Conservation (phyloP, 1,284 basidiomycete species). For the Abortiporus biennis region DNA sequence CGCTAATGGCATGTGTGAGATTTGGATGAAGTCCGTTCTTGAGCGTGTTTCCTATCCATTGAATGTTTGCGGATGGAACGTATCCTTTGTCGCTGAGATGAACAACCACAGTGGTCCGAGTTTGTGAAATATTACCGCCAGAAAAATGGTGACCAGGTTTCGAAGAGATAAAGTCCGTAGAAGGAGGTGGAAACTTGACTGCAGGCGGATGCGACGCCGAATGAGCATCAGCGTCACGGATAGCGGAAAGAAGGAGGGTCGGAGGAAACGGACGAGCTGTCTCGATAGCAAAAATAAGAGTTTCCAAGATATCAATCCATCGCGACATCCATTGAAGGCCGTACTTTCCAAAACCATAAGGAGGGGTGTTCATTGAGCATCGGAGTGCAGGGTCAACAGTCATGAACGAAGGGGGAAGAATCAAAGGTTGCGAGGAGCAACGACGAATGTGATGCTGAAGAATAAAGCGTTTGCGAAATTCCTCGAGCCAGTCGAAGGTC, state of each 20-base stretch:
- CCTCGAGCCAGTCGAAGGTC: constrained; percentile 15
- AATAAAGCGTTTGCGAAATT: constrained; percentile 15
- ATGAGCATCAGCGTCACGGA: not conserved
- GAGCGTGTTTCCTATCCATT: constrained; percentile 20
- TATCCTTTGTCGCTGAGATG: too few species aligned
- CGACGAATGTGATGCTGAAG: constrained; percentile 9
- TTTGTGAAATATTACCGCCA: too few species aligned
- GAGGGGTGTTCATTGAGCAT: not conserved
- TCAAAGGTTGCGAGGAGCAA: not conserved
- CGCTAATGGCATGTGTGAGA: constrained; percentile 15
- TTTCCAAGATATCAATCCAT: constrained; percentile 7
- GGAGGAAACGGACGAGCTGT: constrained; percentile 16
- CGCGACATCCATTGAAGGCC: constrained; percentile 2
- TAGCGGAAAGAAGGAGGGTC: not conserved
- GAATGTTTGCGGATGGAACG: constrained; percentile 18
- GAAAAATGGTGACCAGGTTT: not conserved
- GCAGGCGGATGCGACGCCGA: not conserved
- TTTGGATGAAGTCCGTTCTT: constrained; percentile 16
- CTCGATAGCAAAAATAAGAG: constrained; percentile 23
- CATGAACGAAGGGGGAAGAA: too few species aligned
- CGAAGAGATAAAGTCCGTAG: not conserved
- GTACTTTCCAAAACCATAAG: too few species aligned
- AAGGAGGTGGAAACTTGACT: not conserved
- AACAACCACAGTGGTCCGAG: too few species aligned
- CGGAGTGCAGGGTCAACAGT: too few species aligned